A percentile compares a stretch with the other conserved stretches of the same genome.
These are phyloP conservation scores for Forsythia suspensa DNA, from an alignment of 257 asterid genomes.

Conservation along the genomic window DNA sequence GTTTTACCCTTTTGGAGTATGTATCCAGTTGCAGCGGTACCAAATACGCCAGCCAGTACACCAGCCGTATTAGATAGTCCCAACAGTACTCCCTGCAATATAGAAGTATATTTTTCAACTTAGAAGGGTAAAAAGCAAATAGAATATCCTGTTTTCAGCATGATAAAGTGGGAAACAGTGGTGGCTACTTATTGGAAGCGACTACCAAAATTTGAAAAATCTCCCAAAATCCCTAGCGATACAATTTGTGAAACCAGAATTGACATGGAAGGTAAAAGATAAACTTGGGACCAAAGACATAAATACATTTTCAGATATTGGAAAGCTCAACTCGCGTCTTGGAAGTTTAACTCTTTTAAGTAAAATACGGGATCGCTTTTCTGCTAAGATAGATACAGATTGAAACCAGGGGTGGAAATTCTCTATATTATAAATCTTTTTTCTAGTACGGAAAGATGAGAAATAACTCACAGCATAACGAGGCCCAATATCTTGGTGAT, in stretches of 20 bases:
- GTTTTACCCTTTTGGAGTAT: slow-evolving; percentile 83
- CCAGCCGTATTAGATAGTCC: slow-evolving; percentile 98
- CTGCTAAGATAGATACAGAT: not conserved
- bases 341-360: not conserved
- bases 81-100: slow-evolving; percentile 75
- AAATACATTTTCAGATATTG: not conserved
- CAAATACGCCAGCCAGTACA: slow-evolving; percentile 94
- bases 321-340: not conserved
- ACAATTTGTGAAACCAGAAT: not conserved
- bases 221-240: not conserved
- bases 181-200: not conserved
- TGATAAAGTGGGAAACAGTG: not conserved
- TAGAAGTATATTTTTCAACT: slow-evolving; percentile 1
- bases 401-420: not conserved
- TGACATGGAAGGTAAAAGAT: not conserved
- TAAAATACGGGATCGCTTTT: not conserved
- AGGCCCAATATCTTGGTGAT: slow-evolving; percentile 99
- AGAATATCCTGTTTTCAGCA: not conserved
- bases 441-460: slow-evolving; percentile 5
- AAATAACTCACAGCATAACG: slow-evolving; percentile 79
- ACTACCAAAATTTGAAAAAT: not conserved
- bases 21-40: slow-evolving; percentile 98
- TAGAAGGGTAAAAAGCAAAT: not conserved
- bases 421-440: not conserved
- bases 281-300: not conserved